Percentiles rank a stretch among this genome's conserved stretches.
Evolutionary conservation across 208 protist genomes (phyloP).

Genomic region (Tritrichomonas musculus): DNA sequence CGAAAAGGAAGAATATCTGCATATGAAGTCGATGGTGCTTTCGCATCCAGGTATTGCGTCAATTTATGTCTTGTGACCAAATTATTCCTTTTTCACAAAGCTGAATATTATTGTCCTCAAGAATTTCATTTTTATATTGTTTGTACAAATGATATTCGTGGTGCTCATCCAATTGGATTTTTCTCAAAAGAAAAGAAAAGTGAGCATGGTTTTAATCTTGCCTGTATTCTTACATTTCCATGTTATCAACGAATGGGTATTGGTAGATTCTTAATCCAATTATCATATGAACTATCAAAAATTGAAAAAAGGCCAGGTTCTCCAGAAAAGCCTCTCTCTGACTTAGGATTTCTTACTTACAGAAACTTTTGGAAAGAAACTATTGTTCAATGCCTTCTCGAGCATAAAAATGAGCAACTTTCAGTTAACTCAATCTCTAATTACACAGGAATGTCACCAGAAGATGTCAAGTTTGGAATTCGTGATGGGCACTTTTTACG

Average conservation of each 20-base stretch:
- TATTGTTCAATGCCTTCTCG: background rate
- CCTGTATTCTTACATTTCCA: slow-evolving; percentile 96
- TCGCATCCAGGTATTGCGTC: slow-evolving; percentile 57
- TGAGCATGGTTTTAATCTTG: slow-evolving; percentile 39
- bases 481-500: background rate
- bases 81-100: slow-evolving; percentile 99
- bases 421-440: background rate
- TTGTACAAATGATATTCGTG: slow-evolving; percentile 72
- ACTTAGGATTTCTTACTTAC: slow-evolving; percentile 71
- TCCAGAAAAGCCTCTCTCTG: slow-evolving; percentile 95
- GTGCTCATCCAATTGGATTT: slow-evolving; percentile 89
- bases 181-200: slow-evolving; percentile 76
- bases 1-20: slow-evolving; percentile 67
- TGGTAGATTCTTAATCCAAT: slow-evolving; percentile 91
- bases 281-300: slow-evolving; percentile 92
- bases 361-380: slow-evolving; percentile 48
- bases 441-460: background rate
- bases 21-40: slow-evolving; percentile 70
- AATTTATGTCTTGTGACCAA: slow-evolving; percentile 96
- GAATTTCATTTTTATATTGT: slow-evolving; percentile 98
- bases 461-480: background rate
- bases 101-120: slow-evolving; percentile 95
- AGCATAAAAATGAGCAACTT: background rate
- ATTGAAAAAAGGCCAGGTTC: slow-evolving; percentile 81
- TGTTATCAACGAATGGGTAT: slow-evolving; percentile 85